Base-by-base conservation (phyloP, 129 eudicot genomes). In the Lactuca saligna region DNA sequence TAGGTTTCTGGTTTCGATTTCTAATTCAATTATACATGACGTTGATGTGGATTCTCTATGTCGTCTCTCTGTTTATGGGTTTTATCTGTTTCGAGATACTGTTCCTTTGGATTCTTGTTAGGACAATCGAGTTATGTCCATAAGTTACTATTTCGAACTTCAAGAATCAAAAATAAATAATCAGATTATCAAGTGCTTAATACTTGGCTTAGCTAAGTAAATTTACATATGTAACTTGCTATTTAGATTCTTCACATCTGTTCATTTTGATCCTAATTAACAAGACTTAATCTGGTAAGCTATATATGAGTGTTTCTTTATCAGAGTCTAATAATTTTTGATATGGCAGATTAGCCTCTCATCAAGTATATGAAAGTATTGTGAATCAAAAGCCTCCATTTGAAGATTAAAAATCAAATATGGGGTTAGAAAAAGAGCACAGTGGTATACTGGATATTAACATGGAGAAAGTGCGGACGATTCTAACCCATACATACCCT, bases 381-480 rank as follows among this genome's bases (percentile, higher is more conserved):
- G 50, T 65, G 31, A 64, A 57, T 63, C 66, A 25, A 57, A 56
- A n/a, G 16, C 35, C 32, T 44, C 33, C 31, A 17, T 6, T 44
- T 37, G n/a, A 46, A 70, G 39, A 38, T 29, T 14, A 14, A 48
- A 49, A 8, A 46, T 65, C 16, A 42, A 65, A 56, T 6, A 88
- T 91, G 95, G 87, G 87, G 15, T 79, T 82, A 37, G 83, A 83
- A 37, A 84, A 59, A 73, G 78, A 88, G 56, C 67, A 86, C n/a
- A 62, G 54, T 78, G 94, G 96, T 68, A 72, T 91, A 55, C 71
- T 91, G 32, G 98, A 86, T 75, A 80, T 88, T 8, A 86, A 79
- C 62, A 91, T 94, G 97, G 91, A 87, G 82, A 89, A 84, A 63
- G 90, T 94, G 8, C 80, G 97, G 77, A 94, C 93, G 39, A 94